These are phyloP conservation scores for Coffea eugenioides DNA, from an alignment of 257 asterid species.

Conservation along the genomic window DNA sequence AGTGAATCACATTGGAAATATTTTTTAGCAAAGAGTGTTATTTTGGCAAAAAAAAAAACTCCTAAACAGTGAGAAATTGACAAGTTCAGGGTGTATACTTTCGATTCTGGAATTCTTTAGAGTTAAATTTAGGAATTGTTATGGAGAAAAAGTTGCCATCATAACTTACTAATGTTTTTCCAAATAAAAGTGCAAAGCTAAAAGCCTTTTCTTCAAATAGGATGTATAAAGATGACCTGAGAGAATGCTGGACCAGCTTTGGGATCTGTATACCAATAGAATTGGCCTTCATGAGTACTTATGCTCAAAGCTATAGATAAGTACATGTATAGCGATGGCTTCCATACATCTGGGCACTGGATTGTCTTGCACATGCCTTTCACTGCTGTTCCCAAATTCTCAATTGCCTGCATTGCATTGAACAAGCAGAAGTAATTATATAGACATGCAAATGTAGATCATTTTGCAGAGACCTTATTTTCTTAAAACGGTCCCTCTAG, in stretches of 20 bases:
- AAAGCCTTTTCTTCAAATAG: not conserved
- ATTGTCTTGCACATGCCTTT: slow-evolving; percentile 54
- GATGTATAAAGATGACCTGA: slow-evolving; percentile 28
- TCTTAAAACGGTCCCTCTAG: no score
- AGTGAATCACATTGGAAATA: no score
- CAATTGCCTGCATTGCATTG: slow-evolving; percentile 32
- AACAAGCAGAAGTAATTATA: not conserved
- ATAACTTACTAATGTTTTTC: no score
- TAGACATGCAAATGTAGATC: not conserved
- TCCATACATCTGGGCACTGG: slow-evolving; percentile 52
- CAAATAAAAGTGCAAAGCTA: no score
- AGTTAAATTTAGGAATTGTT: no score
- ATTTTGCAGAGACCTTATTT: no score
- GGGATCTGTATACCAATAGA: slow-evolving; percentile 71
- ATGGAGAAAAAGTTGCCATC: no score
- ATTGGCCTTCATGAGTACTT: slow-evolving; percentile 70
- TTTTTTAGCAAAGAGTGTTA: no score
- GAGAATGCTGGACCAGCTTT: slow-evolving; percentile 68
- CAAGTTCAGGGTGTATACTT: no score
- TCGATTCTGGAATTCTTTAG: no score
- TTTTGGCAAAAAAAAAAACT: no score
- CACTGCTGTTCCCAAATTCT: slow-evolving; percentile 43
- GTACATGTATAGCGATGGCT: slow-evolving; percentile 66
- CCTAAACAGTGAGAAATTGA: no score
- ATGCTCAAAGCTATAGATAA: slow-evolving; percentile 59